phyloP scores from a whole-genome alignment of 164 flowering plant species.

The Aristolochia californica region DNA sequence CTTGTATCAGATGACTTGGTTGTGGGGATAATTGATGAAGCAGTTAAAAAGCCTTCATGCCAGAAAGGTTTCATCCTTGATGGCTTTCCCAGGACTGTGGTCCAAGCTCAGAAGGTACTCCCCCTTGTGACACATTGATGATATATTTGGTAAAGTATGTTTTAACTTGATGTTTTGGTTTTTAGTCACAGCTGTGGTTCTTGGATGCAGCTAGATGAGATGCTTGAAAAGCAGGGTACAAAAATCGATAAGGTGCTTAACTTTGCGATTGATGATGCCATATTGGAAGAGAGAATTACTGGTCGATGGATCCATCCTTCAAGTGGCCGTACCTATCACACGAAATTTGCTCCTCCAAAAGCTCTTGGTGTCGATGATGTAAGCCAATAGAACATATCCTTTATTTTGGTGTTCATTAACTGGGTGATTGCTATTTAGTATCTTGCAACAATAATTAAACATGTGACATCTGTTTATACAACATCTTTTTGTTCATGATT shows the following conservation, averaged over 20 bases:
- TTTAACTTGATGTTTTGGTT: background rate
- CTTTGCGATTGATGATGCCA: constrained; percentile 88
- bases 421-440: no score
- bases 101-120: constrained; percentile 90
- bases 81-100: constrained; percentile 92
- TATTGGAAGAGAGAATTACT: constrained; percentile 94
- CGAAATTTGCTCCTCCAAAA: constrained; percentile 94
- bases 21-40: constrained; percentile 91
- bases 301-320: constrained; percentile 95
- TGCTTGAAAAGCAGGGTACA: constrained; percentile 75
- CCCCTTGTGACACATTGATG: background rate
- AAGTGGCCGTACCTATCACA: constrained; percentile 89
- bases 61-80: constrained; percentile 95
- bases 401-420: constrained; percentile 1
- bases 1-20: constrained; percentile 96
- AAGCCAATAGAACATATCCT: constrained; percentile 23
- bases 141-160: background rate
- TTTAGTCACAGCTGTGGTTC: background rate
- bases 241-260: constrained; percentile 93
- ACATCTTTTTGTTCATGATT: background rate
- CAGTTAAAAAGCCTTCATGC: constrained; percentile 84
- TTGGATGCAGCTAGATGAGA: constrained; percentile 79
- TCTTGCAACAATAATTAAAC: background rate
- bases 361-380: constrained; percentile 89
- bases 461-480: background rate